Conservation (phyloP, 768 basidiomycete species). For the Tephrocybe sp. region DNA sequence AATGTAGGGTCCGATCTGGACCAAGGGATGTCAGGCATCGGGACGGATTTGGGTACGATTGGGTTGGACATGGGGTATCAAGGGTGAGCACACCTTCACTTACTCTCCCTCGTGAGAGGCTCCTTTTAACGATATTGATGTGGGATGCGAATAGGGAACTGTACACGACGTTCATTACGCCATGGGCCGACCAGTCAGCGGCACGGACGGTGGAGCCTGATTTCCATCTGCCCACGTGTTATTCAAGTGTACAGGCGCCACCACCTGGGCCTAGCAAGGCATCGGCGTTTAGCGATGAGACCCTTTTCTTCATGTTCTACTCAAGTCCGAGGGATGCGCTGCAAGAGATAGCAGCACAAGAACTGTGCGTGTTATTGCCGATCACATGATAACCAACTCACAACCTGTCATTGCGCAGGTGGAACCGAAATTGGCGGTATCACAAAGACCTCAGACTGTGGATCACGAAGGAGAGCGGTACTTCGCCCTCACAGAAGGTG, state of each 20-base stretch:
- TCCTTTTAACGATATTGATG: neutral
- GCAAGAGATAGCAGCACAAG: constrained; percentile 93
- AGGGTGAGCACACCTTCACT: constrained; percentile 55
- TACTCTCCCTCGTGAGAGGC: neutral
- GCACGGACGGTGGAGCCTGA: constrained; percentile 89
- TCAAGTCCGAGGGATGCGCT: constrained; percentile 87
- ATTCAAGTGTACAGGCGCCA: constrained; percentile 83
- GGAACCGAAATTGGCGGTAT: constrained; percentile 93
- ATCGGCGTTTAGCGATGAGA: constrained; percentile 89
- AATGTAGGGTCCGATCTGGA: constrained; percentile 75
- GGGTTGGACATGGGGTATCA: constrained; percentile 85
- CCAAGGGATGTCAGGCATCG: constrained; percentile 78
- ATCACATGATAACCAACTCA: constrained; percentile 4
- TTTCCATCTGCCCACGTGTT: constrained; percentile 88
- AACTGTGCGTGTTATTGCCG: constrained; percentile 66
- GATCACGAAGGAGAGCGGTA: constrained; percentile 88
- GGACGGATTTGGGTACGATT: constrained; percentile 89
- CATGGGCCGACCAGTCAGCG: constrained; percentile 91
- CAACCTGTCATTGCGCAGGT: constrained; percentile 55
- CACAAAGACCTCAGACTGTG: constrained; percentile 86
- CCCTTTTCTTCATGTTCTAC: constrained; percentile 98
- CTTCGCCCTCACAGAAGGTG: constrained; percentile 73
- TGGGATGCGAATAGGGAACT: constrained; percentile 56
- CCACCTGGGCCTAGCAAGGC: constrained; percentile 82
- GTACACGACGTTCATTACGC: constrained; percentile 93